Evolutionary conservation across 805 yeast genomes (phyloP).

Genomic region (Lachancea dasiensis): DNA sequence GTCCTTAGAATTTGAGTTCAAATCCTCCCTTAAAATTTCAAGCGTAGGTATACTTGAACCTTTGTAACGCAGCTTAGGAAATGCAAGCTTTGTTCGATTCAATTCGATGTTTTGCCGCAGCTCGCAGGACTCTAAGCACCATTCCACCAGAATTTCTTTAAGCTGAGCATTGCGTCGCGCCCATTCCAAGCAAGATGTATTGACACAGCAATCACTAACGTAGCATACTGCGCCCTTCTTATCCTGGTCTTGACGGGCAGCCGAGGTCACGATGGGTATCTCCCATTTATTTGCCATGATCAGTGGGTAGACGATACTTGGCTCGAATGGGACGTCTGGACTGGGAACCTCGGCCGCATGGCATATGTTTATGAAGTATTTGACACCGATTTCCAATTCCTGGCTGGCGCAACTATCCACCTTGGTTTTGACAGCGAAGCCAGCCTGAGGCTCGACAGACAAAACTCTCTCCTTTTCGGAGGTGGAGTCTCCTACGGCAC

Average conservation of each 20-base stretch:
- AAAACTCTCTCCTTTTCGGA: slow-evolving; percentile 1
- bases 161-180: slow-evolving; percentile 52
- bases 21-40: slow-evolving; percentile 40
- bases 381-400: slow-evolving; percentile 36
- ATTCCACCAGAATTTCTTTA: slow-evolving; percentile 63
- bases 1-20: slow-evolving; percentile 35
- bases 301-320: slow-evolving; percentile 52
- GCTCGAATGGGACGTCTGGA: slow-evolving; percentile 51
- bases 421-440: slow-evolving; percentile 66
- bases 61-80: slow-evolving; percentile 70
- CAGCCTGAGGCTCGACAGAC: slow-evolving; percentile 49
- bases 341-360: slow-evolving; percentile 57
- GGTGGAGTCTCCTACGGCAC: slow-evolving; percentile 1
- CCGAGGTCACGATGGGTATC: slow-evolving; percentile 70
- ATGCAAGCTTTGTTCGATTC: slow-evolving; percentile 51
- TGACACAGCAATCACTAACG: slow-evolving; percentile 77
- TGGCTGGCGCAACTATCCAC: slow-evolving; percentile 30
- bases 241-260: slow-evolving; percentile 49
- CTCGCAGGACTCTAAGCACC: slow-evolving; percentile 81
- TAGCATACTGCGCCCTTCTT: slow-evolving; percentile 61
- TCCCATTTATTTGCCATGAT: slow-evolving; percentile 76
- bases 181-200: slow-evolving; percentile 58
- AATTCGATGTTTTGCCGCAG: slow-evolving; percentile 43
- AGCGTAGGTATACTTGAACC: slow-evolving; percentile 48
- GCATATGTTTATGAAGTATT: slow-evolving; percentile 76